phyloP scores from a whole-genome alignment of 2,329 filamentous ascomycete species.

The Venturiaceae sp. region DNA sequence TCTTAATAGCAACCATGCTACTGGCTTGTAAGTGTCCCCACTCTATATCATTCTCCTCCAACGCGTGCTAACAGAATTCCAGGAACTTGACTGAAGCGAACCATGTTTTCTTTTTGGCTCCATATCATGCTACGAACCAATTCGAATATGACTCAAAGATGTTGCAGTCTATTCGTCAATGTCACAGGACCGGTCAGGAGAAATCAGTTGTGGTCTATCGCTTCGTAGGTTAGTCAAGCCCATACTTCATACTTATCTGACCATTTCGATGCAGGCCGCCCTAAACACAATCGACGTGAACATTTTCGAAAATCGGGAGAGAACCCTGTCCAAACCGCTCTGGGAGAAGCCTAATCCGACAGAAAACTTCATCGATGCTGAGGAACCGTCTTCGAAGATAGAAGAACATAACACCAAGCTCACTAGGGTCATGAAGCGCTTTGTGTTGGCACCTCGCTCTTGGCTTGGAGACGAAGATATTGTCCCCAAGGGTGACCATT shows the following conservation, averaged over 20 bases:
- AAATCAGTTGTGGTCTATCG: conserved; percentile 54
- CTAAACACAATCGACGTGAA: conserved; percentile 54
- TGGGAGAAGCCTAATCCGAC: background rate
- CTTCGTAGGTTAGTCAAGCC: conserved; percentile 37
- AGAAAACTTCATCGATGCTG: background rate
- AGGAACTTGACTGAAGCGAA: conserved; percentile 55
- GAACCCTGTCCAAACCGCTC: background rate
- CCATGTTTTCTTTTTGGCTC: conserved; percentile 54
- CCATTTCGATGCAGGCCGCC: conserved; percentile 42
- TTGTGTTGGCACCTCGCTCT: background rate
- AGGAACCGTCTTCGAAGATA: background rate
- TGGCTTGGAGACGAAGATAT: background rate
- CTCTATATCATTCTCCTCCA: no score
- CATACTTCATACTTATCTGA: background rate
- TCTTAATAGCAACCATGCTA: conserved; percentile 45
- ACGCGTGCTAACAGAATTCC: conserved; percentile 10
- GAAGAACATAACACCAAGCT: background rate
- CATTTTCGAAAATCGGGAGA: conserved; percentile 33
- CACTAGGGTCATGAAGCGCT: no score
- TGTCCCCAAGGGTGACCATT: background rate
- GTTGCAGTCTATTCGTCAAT: conserved; percentile 54
- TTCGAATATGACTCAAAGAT: conserved; percentile 48
- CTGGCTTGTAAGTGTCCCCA: conserved; percentile 53
- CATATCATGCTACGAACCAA: conserved; percentile 39
- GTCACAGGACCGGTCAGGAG: conserved; percentile 47